These are phyloP conservation scores for Eimeria sp. DNA, from an alignment of 169 alveolate genomes.

Conservation along the genomic window DNA sequence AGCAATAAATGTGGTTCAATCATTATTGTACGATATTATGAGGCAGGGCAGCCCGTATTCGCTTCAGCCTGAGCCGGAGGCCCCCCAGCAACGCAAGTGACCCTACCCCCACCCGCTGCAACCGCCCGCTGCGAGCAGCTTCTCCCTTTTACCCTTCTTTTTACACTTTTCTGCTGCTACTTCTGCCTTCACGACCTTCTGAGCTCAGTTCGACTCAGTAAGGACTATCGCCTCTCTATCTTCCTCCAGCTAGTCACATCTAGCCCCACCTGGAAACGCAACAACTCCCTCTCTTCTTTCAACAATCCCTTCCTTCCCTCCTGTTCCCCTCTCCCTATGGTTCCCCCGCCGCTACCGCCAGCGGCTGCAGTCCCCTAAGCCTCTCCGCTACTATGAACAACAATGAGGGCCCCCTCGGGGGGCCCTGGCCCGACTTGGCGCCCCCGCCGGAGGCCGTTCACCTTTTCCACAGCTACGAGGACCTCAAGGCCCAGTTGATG, in stretches of 20 bases:
- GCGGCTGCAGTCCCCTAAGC: conserved; percentile 13
- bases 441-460: conserved; percentile 66
- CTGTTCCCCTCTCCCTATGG: neutral
- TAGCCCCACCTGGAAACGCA: neutral
- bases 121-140: neutral
- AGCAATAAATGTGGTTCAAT: neutral
- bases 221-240: neutral
- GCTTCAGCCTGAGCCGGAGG: neutral
- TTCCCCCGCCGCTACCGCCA: neutral
- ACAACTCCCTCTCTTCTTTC: neutral
- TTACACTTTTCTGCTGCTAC: neutral
- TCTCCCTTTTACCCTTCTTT: neutral
- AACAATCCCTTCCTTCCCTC: neutral
- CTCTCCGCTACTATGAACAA: neutral
- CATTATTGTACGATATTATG: neutral
- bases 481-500: conserved; percentile 21
- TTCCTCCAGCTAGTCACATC: neutral
- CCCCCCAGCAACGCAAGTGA: conserved; percentile 4
- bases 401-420: neutral
- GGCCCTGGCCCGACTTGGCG: conserved; percentile 65
- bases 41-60: neutral
- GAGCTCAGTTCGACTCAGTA: neutral
- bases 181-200: neutral
- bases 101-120: neutral
- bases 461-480: conserved; percentile 37